Conservation (phyloP, 1,284 basidiomycete genomes). For the Ustilago shanxiensis region DNA sequence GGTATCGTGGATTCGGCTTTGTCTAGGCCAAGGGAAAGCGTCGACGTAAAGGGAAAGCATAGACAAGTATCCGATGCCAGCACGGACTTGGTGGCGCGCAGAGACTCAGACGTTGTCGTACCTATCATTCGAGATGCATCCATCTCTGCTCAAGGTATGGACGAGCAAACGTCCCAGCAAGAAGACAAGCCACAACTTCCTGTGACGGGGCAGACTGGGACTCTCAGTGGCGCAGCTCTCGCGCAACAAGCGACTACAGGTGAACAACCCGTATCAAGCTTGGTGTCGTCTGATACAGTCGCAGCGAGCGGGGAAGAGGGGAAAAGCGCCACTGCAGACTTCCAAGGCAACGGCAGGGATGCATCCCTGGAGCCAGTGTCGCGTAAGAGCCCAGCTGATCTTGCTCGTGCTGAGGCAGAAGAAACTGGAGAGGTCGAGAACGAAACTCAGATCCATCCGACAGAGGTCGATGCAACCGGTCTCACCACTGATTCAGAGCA, state of each 20-base stretch:
- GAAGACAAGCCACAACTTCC: background rate
- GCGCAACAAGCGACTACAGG: background rate
- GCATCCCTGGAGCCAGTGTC: background rate
- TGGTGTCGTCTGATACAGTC: background rate
- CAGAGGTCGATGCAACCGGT: constrained; percentile 1
- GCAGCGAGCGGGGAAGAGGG: background rate
- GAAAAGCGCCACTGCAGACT: background rate
- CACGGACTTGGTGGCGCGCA: background rate
- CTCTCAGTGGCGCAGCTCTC: background rate
- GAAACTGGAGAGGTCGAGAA: constrained; percentile 1
- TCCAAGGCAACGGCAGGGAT: background rate
- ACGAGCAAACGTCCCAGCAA: background rate
- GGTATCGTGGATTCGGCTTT: constrained; percentile 6
- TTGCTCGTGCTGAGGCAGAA: background rate
- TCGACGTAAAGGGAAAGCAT: constrained; percentile 15
- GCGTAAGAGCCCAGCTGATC: background rate
- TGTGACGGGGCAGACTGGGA: background rate
- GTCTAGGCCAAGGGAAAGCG: constrained; percentile 7
- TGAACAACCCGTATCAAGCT: background rate
- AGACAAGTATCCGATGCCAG: background rate
- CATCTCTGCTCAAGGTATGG: background rate
- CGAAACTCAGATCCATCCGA: background rate
- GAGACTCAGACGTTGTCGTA: background rate
- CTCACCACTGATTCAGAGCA: constrained; percentile 10
- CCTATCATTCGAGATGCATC: background rate